These are phyloP conservation scores for Trichosporon sp. DNA, from an alignment of 1,284 basidiomycete species.

Conservation along the genomic window DNA sequence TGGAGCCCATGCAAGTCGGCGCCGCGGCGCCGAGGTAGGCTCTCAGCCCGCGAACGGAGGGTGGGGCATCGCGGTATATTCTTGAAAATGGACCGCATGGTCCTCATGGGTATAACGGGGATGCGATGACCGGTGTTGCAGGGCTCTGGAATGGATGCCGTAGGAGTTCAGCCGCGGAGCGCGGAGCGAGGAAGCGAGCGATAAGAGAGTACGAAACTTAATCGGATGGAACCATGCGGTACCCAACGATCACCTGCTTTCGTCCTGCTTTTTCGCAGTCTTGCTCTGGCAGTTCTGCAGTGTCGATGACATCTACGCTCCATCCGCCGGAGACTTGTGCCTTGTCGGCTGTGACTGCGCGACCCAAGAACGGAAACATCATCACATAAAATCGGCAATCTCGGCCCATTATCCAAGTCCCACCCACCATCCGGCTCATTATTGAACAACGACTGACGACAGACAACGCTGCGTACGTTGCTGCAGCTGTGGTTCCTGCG, in stretches of 20 bases:
- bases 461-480: background rate
- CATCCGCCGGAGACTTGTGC: background rate
- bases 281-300: background rate
- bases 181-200: background rate
- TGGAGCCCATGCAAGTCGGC: background rate
- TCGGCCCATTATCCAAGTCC: background rate
- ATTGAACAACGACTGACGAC: background rate
- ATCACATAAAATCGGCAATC: background rate
- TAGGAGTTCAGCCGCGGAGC: background rate
- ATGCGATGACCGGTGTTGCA: background rate
- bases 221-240: background rate
- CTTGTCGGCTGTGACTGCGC: too few relatives aligned
- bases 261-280: background rate
- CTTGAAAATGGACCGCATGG: background rate
- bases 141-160: background rate
- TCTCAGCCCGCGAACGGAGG: background rate
- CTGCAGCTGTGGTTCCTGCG: background rate
- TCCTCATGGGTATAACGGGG: background rate
- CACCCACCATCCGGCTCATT: background rate
- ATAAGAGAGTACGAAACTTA: background rate
- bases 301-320: background rate
- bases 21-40: background rate
- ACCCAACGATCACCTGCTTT: too few relatives aligned
- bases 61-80: too few relatives aligned
- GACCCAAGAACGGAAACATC: too few relatives aligned